Conservation (phyloP, 1,284 basidiomycete species). For the Puccinia novopanici region DNA sequence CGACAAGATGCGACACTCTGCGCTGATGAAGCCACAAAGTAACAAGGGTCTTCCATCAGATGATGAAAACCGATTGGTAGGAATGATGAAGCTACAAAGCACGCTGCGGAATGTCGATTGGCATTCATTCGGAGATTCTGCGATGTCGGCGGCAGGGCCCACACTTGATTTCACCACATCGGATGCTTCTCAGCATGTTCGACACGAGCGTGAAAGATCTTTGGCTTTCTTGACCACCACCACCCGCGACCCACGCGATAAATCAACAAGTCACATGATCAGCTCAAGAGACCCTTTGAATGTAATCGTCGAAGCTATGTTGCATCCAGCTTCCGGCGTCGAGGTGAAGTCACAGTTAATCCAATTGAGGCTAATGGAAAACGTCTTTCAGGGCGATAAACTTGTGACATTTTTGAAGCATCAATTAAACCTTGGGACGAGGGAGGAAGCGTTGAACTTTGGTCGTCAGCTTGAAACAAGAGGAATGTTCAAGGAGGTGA, state of each 20-base stretch:
- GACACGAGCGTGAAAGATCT: slow-evolving; percentile 41
- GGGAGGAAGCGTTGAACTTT: slow-evolving; percentile 47
- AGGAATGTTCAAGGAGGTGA: slow-evolving; percentile 45
- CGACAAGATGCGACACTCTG: background rate
- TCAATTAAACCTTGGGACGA: slow-evolving; percentile 42
- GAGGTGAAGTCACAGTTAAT: slow-evolving; percentile 43
- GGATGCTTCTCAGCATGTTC: slow-evolving; percentile 44
- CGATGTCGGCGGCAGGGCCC: slow-evolving; percentile 8
- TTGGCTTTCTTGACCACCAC: slow-evolving; percentile 22
- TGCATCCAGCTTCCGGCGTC: slow-evolving; percentile 46
- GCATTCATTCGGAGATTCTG: slow-evolving; percentile 25
- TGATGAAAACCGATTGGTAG: slow-evolving; percentile 76
- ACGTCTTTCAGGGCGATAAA: slow-evolving; percentile 48
- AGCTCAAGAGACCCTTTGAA: slow-evolving; percentile 36
- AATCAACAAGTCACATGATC: slow-evolving; percentile 18
- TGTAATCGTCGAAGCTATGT: slow-evolving; percentile 48
- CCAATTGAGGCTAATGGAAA: slow-evolving; percentile 43
- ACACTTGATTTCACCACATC: slow-evolving; percentile 44
- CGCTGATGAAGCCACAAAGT: slow-evolving; percentile 63
- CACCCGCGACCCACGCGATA: slow-evolving; percentile 32
- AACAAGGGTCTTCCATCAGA: slow-evolving; percentile 55
- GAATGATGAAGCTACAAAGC: slow-evolving; percentile 89
- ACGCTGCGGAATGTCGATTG: slow-evolving; percentile 67
- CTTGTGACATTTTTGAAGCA: slow-evolving; percentile 50
- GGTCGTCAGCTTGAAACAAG: slow-evolving; percentile 42